phyloP scores from a whole-genome alignment of 1,284 basidiomycete species.

The Filobasidium uniguttulatum region DNA sequence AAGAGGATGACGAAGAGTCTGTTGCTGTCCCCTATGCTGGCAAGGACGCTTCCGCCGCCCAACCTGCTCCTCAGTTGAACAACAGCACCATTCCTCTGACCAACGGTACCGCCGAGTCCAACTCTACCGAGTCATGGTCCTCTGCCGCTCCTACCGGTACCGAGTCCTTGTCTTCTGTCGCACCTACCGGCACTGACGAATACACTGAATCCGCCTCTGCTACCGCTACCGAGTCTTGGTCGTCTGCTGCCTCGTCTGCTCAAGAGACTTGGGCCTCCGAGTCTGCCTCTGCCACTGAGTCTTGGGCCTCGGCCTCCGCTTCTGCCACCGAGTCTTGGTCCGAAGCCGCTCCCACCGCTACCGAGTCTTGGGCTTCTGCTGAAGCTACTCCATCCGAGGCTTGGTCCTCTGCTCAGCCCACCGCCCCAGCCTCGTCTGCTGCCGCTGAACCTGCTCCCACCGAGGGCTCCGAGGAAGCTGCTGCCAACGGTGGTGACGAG shows the following conservation, averaged over 20 bases:
- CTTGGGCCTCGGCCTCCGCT: neutral
- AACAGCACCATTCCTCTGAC: neutral
- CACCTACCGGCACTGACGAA: neutral
- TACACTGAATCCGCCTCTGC: neutral
- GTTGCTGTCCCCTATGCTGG: neutral
- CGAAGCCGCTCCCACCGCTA: neutral
- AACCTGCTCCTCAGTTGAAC: neutral
- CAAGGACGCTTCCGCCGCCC: neutral
- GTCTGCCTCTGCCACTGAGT: neutral
- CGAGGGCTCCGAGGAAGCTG: neutral
- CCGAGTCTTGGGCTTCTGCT: neutral
- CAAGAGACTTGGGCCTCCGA: neutral
- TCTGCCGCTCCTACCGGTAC: neutral
- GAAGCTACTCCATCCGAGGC: neutral
- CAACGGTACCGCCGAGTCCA: neutral
- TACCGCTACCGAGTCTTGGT: neutral
- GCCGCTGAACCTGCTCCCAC: neutral
- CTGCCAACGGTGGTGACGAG: neutral
- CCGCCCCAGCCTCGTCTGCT: neutral
- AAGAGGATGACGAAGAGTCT: slow-evolving; percentile 6
- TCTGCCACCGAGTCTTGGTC: slow-evolving; percentile 8
- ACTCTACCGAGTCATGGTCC: slow-evolving; percentile 1
- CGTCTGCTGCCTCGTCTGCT: neutral
- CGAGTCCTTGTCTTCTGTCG: neutral
- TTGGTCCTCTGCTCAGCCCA: neutral